Evolutionary conservation across 495 filamentous ascomycete genomes (phyloP).

Genomic region (Xylaria cubensis): DNA sequence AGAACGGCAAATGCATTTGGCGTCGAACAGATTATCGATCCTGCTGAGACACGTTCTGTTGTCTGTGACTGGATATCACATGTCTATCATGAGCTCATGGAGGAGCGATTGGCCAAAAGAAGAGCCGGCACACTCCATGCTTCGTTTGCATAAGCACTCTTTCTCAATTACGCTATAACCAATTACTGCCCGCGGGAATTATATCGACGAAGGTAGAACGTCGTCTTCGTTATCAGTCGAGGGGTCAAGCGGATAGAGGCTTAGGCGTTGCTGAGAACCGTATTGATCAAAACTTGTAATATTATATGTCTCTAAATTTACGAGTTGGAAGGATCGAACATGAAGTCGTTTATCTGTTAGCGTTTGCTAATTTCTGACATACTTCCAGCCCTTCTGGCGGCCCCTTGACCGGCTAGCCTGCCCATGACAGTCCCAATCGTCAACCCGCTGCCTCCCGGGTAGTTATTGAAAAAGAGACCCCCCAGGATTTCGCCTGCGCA

Average conservation of each 20-base stretch:
- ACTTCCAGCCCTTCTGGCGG: conserved; percentile 28
- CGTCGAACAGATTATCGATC: conserved; percentile 69
- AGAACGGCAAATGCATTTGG: conserved; percentile 69
- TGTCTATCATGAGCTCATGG: conserved; percentile 45
- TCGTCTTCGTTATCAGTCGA: not conserved
- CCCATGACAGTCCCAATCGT: conserved; percentile 47
- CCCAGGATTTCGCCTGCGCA: conserved; percentile 69
- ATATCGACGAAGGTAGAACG: not conserved
- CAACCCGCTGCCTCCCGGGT: conserved; percentile 68
- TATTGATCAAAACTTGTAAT: not conserved
- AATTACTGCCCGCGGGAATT: not conserved
- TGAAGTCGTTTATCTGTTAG: not conserved
- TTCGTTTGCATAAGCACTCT: conserved; percentile 13
- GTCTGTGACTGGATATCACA: conserved; percentile 61
- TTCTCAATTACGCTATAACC: not conserved
- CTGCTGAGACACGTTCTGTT: conserved; percentile 60
- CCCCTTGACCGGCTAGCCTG: conserved; percentile 33
- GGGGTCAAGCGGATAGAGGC: not conserved
- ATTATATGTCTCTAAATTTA: not conserved
- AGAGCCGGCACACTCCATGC: conserved; percentile 23
- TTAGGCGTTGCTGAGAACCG: not conserved
- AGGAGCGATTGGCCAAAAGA: conserved; percentile 21
- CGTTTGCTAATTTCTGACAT: not conserved
- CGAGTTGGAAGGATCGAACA: not conserved
- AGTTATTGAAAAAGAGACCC: conserved; percentile 68